Conservation (phyloP, 371 early-diverging fungal species). For the Mortierella sp. region DNA sequence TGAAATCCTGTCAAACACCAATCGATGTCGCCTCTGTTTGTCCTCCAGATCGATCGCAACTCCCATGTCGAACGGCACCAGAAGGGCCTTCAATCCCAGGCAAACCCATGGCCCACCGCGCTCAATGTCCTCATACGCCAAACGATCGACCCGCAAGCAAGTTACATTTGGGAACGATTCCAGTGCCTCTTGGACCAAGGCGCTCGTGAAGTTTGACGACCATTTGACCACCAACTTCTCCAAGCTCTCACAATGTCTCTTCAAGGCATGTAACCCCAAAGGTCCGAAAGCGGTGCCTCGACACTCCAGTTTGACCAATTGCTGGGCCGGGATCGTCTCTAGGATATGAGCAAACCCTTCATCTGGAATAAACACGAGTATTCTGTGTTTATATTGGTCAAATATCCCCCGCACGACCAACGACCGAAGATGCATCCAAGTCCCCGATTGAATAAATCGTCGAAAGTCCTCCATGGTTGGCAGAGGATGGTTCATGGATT, state of each 20-base stretch:
- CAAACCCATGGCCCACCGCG: not conserved
- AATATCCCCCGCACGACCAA: not conserved
- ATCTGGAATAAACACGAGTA: not conserved
- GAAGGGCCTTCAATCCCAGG: not conserved
- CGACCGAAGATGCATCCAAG: conserved; percentile 1
- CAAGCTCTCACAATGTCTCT: not conserved
- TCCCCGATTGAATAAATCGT: not conserved
- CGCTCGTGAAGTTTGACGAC: not conserved
- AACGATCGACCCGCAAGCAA: not conserved
- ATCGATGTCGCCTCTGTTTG: not conserved
- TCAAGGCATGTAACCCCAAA: not conserved
- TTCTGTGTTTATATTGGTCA: not conserved
- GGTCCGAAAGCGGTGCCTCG: not conserved
- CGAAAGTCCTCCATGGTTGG: not conserved
- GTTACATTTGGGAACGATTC: not conserved
- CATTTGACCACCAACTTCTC: not conserved
- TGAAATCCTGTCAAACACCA: not conserved
- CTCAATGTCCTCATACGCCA: not conserved
- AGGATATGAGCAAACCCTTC: not conserved
- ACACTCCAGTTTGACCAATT: not conserved
- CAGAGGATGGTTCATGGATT: not conserved
- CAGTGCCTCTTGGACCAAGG: not conserved
- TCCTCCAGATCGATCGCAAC: not conserved
- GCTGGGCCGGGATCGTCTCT: not conserved
- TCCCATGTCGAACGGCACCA: not conserved